These are phyloP conservation scores for Yamagishiella unicocca DNA, from an alignment of 139 green algal genomes.

Conservation along the genomic window DNA sequence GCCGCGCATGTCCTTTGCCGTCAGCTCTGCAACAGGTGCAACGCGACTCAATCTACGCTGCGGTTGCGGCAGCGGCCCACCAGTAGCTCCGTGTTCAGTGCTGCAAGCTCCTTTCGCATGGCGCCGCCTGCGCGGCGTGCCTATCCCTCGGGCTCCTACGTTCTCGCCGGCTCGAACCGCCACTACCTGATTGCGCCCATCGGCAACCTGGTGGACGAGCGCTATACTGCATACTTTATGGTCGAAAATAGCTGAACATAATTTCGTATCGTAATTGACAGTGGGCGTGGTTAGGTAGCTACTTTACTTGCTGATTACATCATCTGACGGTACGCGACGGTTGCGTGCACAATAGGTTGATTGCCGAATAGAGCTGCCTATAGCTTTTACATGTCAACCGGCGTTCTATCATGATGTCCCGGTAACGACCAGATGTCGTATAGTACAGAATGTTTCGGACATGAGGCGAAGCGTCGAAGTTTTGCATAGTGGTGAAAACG, in stretches of 20 bases:
- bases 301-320: too few relatives aligned
- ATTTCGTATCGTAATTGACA: too few relatives aligned
- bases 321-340: neutral
- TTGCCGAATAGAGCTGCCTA: neutral
- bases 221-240: slow-evolving; percentile 44
- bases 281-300: too few relatives aligned
- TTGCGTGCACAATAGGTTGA: neutral
- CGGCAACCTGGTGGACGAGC: slow-evolving; percentile 46
- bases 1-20: slow-evolving; percentile 10
- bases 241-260: neutral
- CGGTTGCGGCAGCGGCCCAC: slow-evolving; percentile 32
- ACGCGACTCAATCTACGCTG: slow-evolving; percentile 2
- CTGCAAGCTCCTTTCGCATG: slow-evolving; percentile 23
- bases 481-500: too few relatives aligned
- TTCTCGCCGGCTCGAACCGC: slow-evolving; percentile 29
- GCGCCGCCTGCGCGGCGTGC: slow-evolving; percentile 3
- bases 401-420: too few relatives aligned
- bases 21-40: slow-evolving; percentile 22
- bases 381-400: neutral
- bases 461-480: too few relatives aligned
- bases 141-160: slow-evolving; percentile 39
- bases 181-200: slow-evolving; percentile 45
- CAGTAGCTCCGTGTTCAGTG: neutral
- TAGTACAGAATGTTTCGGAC: too few relatives aligned
- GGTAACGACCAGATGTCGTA: too few relatives aligned